phyloP scores from a whole-genome alignment of 495 filamentous ascomycete genomes.

The Daldinia bambusicola region DNA sequence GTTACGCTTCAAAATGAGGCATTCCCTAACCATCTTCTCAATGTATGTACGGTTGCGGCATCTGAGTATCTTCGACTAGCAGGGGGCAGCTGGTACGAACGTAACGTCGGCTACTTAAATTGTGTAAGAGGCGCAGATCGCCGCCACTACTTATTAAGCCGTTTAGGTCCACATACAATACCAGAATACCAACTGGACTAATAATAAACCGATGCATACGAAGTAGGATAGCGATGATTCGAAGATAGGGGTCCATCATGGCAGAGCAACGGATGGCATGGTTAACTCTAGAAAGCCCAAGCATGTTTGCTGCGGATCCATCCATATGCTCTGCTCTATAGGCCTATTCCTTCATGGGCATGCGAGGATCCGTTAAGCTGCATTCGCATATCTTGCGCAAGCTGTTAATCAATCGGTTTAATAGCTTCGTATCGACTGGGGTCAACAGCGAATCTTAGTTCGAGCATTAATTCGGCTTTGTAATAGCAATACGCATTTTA shows the following conservation, averaged over 20 bases:
- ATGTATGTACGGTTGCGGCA: constrained; percentile 12
- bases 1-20: constrained; percentile 15
- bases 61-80: constrained; percentile 12
- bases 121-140: constrained; percentile 36
- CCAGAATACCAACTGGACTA: constrained; percentile 8
- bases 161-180: constrained; percentile 3
- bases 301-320: constrained; percentile 32
- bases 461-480: constrained; percentile 4
- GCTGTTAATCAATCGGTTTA: constrained; percentile 38
- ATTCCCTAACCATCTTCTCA: constrained; percentile 8
- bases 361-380: constrained; percentile 40
- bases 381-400: constrained; percentile 40
- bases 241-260: constrained; percentile 31
- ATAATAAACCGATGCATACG: constrained; percentile 24
- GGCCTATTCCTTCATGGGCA: neutral
- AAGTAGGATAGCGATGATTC: constrained; percentile 21
- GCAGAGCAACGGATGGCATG: constrained; percentile 1
- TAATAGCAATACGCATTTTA: constrained; percentile 20
- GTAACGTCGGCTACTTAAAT: constrained; percentile 34
- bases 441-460: constrained; percentile 29
- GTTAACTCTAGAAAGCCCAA: constrained; percentile 8
- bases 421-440: constrained; percentile 33
- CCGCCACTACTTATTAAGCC: constrained; percentile 32
- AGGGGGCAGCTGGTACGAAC: constrained; percentile 28
- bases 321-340: constrained; percentile 15